phyloP scores from a whole-genome alignment of 2,329 filamentous ascomycete genomes.

The Dothideomycetidae sp. region DNA sequence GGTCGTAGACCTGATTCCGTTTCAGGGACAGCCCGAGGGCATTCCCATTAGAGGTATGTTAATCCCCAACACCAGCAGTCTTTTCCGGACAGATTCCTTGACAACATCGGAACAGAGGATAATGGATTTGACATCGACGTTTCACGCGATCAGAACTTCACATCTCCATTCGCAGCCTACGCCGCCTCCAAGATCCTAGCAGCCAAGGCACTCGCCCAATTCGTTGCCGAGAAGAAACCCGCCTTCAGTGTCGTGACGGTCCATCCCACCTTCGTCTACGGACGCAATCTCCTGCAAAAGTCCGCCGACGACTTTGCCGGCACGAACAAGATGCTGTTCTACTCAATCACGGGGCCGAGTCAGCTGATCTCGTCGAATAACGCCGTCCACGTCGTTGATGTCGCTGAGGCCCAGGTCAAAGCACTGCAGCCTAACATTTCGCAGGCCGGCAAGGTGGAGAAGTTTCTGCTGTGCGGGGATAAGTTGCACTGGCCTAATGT shows the following conservation, averaged over 20 bases:
- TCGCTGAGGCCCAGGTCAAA: too few species aligned
- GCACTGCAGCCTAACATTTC: too few species aligned
- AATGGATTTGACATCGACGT: too few species aligned
- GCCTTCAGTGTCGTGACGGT: conserved; percentile 17
- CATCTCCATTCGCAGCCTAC: too few species aligned
- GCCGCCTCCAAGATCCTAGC: conserved; percentile 18
- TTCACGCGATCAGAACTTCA: too few species aligned
- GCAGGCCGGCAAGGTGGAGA: too few species aligned
- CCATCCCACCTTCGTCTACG: conserved; percentile 18
- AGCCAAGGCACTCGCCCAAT: conserved; percentile 17
- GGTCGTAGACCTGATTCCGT: conserved; percentile 13
- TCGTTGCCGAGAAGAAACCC: conserved; percentile 14
- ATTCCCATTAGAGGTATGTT: not conserved
- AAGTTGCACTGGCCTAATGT: too few species aligned
- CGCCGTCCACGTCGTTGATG: too few species aligned
- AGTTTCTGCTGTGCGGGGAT: too few species aligned
- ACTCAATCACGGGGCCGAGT: too few species aligned
- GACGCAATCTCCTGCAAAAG: conserved; percentile 15
- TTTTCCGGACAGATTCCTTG: too few species aligned
- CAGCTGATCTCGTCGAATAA: conserved; percentile 5
- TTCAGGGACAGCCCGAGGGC: conserved; percentile 6
- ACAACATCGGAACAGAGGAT: conserved; percentile 12
- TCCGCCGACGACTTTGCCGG: conserved; percentile 12
- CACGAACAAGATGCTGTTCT: conserved; percentile 17
- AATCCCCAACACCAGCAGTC: too few species aligned